phyloP scores from a whole-genome alignment of 139 green algal species.

The Volvox reticuliferus region DNA sequence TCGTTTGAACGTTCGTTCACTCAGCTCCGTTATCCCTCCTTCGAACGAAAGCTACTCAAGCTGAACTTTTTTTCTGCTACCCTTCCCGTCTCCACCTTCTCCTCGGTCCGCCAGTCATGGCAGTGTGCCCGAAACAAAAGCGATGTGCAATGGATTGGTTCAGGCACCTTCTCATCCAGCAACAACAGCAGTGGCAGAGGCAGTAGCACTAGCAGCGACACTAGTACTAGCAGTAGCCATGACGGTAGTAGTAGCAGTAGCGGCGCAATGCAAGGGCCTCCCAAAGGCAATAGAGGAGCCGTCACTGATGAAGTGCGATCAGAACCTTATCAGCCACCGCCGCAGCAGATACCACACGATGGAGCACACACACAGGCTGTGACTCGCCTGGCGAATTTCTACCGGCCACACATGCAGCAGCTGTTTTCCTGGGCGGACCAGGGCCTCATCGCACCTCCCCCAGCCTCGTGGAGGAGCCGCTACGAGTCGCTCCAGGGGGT shows the following conservation, averaged over 20 bases:
- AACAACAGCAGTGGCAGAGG: not conserved
- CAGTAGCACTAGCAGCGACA: not conserved
- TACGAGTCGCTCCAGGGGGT: not conserved
- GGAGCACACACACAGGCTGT: not conserved
- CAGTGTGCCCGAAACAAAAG: not conserved
- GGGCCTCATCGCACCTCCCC: not conserved
- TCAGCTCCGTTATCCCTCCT: not conserved
- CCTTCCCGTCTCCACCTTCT: not conserved
- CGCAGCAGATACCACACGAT: no score
- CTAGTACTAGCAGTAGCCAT: not conserved
- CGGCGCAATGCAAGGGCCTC: not conserved
- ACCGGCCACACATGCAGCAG: conserved; percentile 9
- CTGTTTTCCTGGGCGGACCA: conserved; percentile 14
- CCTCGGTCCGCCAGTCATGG: not conserved
- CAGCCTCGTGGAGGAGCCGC: not conserved
- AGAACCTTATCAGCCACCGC: not conserved
- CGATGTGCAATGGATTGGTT: not conserved
- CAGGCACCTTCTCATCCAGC: no score
- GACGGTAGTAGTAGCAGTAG: not conserved
- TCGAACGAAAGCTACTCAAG: not conserved
- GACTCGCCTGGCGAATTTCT: not conserved
- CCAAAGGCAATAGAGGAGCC: not conserved
- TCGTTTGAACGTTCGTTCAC: no score
- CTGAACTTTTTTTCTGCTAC: no score
- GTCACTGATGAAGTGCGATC: no score